phyloP scores from a whole-genome alignment of 495 filamentous ascomycete species.

The Aspergillus asperescens region DNA sequence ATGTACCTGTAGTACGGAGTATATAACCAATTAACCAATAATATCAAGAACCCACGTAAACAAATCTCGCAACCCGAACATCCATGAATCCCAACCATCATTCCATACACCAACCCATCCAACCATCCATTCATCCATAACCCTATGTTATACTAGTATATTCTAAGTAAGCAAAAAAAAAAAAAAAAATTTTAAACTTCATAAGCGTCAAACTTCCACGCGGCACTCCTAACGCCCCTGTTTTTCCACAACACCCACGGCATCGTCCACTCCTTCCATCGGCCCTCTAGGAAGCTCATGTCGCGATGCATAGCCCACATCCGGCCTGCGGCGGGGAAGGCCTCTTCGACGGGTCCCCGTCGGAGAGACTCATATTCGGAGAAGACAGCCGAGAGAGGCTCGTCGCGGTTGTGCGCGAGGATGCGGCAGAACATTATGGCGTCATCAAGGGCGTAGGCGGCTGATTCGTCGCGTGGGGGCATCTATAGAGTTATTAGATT shows the following conservation, averaged over 20 bases:
- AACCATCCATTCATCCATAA: too few species aligned
- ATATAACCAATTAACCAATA: neutral
- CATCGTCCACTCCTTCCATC: conserved; percentile 37
- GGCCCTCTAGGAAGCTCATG: conserved; percentile 35
- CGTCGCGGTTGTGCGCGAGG: conserved; percentile 32
- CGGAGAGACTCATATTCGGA: conserved; percentile 48
- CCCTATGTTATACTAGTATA: too few species aligned
- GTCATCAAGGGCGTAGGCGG: conserved; percentile 58
- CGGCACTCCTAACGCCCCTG: conserved; percentile 28
- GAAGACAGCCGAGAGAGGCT: conserved; percentile 42
- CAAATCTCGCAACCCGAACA: too few species aligned
- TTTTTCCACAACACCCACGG: conserved; percentile 30
- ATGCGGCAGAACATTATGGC: conserved; percentile 52
- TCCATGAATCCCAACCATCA: too few species aligned
- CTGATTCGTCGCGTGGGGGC: conserved; percentile 58
- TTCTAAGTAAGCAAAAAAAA: neutral
- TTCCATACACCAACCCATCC: neutral
- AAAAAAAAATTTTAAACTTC: conserved; percentile 4
- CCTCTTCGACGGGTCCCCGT: conserved; percentile 43
- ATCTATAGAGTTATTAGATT: conserved; percentile 34
- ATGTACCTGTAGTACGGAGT: too few species aligned
- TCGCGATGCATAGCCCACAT: conserved; percentile 42
- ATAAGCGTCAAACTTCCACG: conserved; percentile 40
- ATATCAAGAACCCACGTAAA: neutral
- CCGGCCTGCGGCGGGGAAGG: conserved; percentile 47